phyloP scores from a whole-genome alignment of 176 grass and related monocot genomes.

The Avena eriantha region DNA sequence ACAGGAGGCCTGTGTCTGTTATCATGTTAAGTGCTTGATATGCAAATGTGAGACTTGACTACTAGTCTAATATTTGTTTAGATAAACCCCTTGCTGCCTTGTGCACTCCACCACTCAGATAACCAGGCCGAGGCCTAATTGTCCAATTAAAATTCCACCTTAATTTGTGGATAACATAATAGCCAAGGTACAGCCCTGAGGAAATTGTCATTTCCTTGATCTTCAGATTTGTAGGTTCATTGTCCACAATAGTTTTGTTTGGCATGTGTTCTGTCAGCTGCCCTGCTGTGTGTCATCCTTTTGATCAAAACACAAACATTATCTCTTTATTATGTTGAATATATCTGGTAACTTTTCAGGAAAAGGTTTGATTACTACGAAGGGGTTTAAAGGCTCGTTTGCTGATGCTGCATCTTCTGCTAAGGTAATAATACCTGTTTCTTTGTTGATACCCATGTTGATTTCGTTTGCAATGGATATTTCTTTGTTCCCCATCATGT shows the following conservation, averaged over 20 bases:
- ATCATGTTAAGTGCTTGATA: not conserved
- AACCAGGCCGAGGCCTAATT: not conserved
- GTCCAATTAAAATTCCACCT: constrained; percentile 8
- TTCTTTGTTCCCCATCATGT: constrained; percentile 23
- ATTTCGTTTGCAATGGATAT: constrained; percentile 35
- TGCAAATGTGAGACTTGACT: not conserved
- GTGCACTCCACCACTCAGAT: not conserved
- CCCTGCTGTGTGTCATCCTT: not conserved
- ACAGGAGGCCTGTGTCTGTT: not conserved
- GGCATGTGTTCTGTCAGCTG: not conserved
- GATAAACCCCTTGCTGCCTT: not conserved
- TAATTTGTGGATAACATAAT: constrained; percentile 28
- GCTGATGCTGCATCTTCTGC: constrained; percentile 78
- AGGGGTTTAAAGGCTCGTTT: constrained; percentile 77
- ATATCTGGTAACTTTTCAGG: constrained; percentile 51
- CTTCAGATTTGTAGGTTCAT: not conserved
- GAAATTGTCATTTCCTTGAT: not conserved
- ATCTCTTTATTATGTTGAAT: constrained; percentile 18
- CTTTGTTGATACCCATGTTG: not conserved
- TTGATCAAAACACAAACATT: not conserved
- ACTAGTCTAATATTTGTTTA: not conserved
- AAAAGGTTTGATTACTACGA: constrained; percentile 68
- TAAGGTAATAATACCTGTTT: constrained; percentile 54
- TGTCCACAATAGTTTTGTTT: constrained; percentile 2
- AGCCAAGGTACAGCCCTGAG: not conserved